Evolutionary conservation across 495 filamentous ascomycete species (phyloP).

Genomic region (Daldinia grandis): DNA sequence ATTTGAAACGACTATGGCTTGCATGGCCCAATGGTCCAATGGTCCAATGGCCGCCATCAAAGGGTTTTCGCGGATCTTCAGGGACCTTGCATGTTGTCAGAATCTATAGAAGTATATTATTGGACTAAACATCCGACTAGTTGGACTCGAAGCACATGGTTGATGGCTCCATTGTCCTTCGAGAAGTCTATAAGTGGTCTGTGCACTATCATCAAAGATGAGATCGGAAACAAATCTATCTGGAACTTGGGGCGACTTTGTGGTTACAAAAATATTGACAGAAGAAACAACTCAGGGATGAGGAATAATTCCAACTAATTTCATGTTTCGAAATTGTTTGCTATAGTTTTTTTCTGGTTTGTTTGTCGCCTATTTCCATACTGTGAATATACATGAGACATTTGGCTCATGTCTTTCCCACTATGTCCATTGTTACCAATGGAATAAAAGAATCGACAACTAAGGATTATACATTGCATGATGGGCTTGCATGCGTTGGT

Average conservation of each 20-base stretch:
- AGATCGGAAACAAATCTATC: background rate
- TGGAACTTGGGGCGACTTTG: background rate
- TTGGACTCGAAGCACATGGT: background rate
- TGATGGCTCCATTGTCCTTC: background rate
- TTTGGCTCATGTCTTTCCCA: background rate
- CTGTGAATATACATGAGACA: background rate
- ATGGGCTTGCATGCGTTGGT: background rate
- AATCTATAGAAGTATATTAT: background rate
- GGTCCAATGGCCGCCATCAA: background rate
- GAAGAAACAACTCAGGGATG: background rate
- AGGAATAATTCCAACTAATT: background rate
- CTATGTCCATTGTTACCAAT: background rate
- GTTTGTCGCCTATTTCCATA: background rate
- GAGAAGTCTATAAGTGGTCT: background rate
- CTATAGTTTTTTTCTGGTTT: background rate
- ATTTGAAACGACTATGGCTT: background rate
- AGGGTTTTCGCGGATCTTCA: background rate
- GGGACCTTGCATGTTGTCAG: background rate
- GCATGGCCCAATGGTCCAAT: constrained; percentile 1
- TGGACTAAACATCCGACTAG: constrained; percentile 1
- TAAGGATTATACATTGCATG: background rate
- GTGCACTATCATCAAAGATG: background rate
- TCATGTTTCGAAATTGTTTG: background rate
- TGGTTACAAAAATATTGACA: background rate
- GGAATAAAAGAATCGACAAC: background rate